phyloP scores from a whole-genome alignment of 2,329 filamentous ascomycete genomes.

The Colletotrichum ledebouriae region DNA sequence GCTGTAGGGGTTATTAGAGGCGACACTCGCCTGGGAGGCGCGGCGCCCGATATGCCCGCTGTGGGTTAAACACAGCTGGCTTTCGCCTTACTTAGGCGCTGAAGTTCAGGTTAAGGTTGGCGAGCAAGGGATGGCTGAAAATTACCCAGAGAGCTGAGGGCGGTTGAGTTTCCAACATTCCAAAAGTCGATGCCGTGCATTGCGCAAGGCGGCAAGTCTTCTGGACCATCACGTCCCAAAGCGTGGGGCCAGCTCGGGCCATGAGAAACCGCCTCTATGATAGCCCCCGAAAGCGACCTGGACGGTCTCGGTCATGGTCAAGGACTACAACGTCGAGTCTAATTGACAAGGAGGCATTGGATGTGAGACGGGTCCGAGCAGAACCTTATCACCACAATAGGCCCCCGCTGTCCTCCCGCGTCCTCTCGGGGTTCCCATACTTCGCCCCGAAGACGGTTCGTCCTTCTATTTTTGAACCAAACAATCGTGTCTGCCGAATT shows the following conservation, averaged over 20 bases:
- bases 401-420: slow-evolving; percentile 6
- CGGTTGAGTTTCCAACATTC: background rate
- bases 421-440: slow-evolving; percentile 13
- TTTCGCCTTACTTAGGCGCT: slow-evolving; percentile 2
- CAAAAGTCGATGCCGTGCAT: slow-evolving; percentile 18
- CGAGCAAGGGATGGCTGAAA: background rate
- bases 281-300: slow-evolving; percentile 1
- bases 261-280: slow-evolving; percentile 13
- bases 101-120: background rate
- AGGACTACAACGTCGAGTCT: slow-evolving; percentile 4
- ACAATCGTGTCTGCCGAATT: slow-evolving; percentile 20
- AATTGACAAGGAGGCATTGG: slow-evolving; percentile 18
- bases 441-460: slow-evolving; percentile 16
- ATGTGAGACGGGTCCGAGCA: slow-evolving; percentile 32
- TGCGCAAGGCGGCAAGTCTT: slow-evolving; percentile 27
- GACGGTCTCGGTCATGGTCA: slow-evolving; percentile 20
- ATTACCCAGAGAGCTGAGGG: background rate
- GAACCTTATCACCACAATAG: slow-evolving; percentile 34
- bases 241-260: slow-evolving; percentile 16
- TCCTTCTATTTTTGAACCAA: slow-evolving; percentile 39
- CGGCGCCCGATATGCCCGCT: slow-evolving; percentile 7
- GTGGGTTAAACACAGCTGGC: slow-evolving; percentile 2
- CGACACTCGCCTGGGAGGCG: background rate
- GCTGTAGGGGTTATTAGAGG: background rate
- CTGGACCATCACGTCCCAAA: background rate